Evolutionary conservation across 352 stramenopile species (phyloP).

Genomic region (Phytopythium aichiense): DNA sequence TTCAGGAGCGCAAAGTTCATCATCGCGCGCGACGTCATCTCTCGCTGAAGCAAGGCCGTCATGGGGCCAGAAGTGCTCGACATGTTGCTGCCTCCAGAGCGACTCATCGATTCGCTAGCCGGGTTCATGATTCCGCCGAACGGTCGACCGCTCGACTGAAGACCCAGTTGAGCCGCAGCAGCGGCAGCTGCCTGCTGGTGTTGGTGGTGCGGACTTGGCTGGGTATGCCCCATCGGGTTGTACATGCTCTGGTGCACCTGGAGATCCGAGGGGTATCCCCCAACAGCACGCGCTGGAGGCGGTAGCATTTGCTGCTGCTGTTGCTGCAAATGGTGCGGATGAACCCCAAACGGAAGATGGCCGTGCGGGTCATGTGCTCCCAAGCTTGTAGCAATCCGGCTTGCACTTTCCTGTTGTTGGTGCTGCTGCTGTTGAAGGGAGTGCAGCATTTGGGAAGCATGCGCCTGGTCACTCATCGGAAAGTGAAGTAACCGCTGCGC

Average conservation of each 20-base stretch:
- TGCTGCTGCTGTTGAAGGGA: conserved; percentile 2
- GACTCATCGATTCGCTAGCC: not conserved
- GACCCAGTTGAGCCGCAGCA: not conserved
- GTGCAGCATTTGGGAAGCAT: conserved; percentile 2
- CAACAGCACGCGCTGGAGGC: conserved; percentile 13
- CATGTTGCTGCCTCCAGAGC: not conserved
- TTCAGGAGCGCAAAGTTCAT: conserved; percentile 55
- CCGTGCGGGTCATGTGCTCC: conserved; percentile 1
- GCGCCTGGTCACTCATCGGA: conserved; percentile 10
- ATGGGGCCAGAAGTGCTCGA: conserved; percentile 1
- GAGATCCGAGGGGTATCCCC: not conserved
- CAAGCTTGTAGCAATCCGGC: conserved; percentile 1
- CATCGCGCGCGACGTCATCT: conserved; percentile 48
- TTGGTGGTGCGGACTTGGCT: conserved; percentile 4
- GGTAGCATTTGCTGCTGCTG: conserved; percentile 27
- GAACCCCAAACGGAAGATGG: not conserved
- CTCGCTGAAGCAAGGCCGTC: conserved; percentile 26
- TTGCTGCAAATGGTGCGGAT: conserved; percentile 13
- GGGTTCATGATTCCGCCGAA: conserved; percentile 38
- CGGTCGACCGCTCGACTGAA: not conserved
- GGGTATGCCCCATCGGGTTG: not conserved
- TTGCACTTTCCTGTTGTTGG: conserved; percentile 1
- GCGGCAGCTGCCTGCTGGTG: conserved; percentile 2
- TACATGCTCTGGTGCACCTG: not conserved
- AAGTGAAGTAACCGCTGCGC: conserved; percentile 42